phyloP scores from a whole-genome alignment of 2,329 filamentous ascomycete genomes.

The Zopfia rhizophila region DNA sequence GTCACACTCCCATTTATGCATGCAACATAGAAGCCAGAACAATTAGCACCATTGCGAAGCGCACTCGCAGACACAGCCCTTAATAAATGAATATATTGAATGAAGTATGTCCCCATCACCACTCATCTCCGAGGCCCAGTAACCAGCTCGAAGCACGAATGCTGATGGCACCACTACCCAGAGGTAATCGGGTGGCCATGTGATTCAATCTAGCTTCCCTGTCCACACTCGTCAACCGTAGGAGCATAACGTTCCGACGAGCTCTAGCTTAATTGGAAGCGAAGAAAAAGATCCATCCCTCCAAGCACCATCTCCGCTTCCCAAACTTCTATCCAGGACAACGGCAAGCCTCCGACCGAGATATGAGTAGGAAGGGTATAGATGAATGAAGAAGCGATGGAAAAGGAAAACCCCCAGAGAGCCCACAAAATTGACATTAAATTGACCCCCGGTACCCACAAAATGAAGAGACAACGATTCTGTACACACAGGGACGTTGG shows the following conservation, averaged over 20 bases:
- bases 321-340: too few relatives aligned
- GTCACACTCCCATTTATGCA: too few relatives aligned
- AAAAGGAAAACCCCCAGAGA: not conserved
- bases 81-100: constrained; percentile 1
- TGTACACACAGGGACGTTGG: constrained; percentile 25
- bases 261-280: constrained; percentile 57
- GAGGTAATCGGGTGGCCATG: constrained; percentile 37
- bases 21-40: too few relatives aligned
- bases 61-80: too few relatives aligned
- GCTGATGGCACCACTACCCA: constrained; percentile 42
- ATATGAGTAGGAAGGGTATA: not conserved
- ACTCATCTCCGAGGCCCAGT: constrained; percentile 36
- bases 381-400: not conserved
- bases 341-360: too few relatives aligned
- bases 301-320: too few relatives aligned
- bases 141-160: constrained; percentile 34
- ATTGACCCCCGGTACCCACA: constrained; percentile 7
- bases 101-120: constrained; percentile 39
- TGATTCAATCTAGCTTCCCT: constrained; percentile 51
- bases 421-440: too few relatives aligned
- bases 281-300: constrained; percentile 11
- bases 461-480: constrained; percentile 15
- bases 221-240: constrained; percentile 55
- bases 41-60: too few relatives aligned
- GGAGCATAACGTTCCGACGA: constrained; percentile 46